Base-by-base conservation (phyloP, 1,139 yeast species). In the Candida sp. region DNA sequence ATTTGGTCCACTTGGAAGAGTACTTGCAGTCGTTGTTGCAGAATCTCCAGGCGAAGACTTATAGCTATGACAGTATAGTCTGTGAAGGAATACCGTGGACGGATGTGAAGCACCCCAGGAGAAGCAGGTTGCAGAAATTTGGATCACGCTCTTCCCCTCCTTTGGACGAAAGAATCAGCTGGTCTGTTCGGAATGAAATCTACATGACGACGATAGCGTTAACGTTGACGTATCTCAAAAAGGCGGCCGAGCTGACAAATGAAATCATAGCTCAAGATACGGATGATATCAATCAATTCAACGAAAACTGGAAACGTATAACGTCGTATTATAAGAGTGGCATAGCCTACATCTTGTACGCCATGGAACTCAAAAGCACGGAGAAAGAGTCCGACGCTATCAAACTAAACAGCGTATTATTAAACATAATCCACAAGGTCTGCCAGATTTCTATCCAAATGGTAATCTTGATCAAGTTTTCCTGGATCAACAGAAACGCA, bases 281-380 rank as follows among this genome's bases (percentile, higher is more conserved):
- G 11, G 50, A 40, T 3, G 53, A 54, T 5, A 47, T 56, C 9
- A 40, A 38, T 11, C 50, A 55, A 30, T 47, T 46, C 35, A 55
- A 53, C 41, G 70, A 66, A 42, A 70, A 68, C 51, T 77, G 81
- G 81, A 73, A 70, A 49, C 73, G 65, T 53, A 77, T 73, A 7
- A 62, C 64, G 5, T 61, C 57, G 12, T 65, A 68, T 52, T 75
- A 72, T 56, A 74, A 72, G 48, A 66, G 61, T 39, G 63, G 77
- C 2, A 58, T 71, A 4, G 68, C 77, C 3, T 65, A 61, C 42
- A 50, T 63, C 7, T 49, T 55, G 25, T 73, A 68, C 51, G 78
- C 72, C 26, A 38, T 28, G 42, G 31, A 27, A n/a, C 48, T 32
- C 40, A 41, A 23, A 25, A 35, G 27, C 7, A 9, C 3, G 6